These are phyloP conservation scores for Musa schizocarpa DNA, from an alignment of 176 grass and related monocot genomes.

Conservation along the genomic window DNA sequence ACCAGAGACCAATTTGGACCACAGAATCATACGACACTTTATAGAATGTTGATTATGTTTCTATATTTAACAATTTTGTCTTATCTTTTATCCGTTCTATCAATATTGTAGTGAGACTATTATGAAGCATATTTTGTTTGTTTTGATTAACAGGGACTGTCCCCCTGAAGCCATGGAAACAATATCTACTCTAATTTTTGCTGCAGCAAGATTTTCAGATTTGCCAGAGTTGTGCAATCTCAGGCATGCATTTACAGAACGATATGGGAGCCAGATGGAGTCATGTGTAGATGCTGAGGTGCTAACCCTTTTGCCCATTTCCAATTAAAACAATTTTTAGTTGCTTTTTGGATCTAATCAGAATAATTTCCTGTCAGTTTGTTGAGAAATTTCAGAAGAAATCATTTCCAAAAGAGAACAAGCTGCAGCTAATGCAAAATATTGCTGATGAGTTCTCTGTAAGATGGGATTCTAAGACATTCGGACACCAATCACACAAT, in stretches of 20 bases:
- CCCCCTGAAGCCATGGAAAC: constrained; percentile 89
- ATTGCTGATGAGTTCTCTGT: constrained; percentile 69
- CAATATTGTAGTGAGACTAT: no score
- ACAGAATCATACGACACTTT: no score
- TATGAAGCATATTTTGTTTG: constrained; percentile 8
- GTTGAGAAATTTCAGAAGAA: constrained; percentile 67
- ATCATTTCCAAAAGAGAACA: constrained; percentile 76
- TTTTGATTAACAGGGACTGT: constrained; percentile 55
- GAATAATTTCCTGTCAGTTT: constrained; percentile 52
- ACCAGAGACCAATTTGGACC: no score
- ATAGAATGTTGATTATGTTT: no score
- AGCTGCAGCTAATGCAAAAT: constrained; percentile 58
- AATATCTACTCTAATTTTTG: constrained; percentile 82
- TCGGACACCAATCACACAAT: constrained; percentile 40
- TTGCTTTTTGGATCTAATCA: not conserved
- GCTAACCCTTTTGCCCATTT: constrained; percentile 7
- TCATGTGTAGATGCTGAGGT: constrained; percentile 82
- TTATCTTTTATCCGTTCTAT: no score
- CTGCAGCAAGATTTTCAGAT: constrained; percentile 82
- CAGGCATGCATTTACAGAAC: constrained; percentile 58
- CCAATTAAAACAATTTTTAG: not conserved
- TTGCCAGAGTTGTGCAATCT: constrained; percentile 81
- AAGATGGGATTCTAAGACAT: constrained; percentile 42
- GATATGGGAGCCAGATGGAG: constrained; percentile 54
- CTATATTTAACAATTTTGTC: no score